Evolutionary conservation across 1,284 basidiomycete species (phyloP).

Genomic region (Vanrija pseudolonga): DNA sequence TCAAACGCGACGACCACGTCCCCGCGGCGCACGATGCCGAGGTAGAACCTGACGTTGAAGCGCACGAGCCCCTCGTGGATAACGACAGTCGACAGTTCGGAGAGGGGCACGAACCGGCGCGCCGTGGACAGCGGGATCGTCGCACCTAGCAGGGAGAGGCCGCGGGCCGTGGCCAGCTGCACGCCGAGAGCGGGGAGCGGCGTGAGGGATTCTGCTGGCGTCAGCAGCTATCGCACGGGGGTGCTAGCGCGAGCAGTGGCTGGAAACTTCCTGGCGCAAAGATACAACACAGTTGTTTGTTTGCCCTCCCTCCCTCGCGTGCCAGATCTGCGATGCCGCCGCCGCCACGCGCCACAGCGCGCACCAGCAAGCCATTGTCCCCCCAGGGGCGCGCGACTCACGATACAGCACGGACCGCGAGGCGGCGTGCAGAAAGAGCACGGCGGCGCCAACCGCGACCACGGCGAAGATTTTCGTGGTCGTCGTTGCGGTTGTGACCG

Average conservation of each 20-base stretch:
- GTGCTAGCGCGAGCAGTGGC: no score
- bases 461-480: no score
- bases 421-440: background rate
- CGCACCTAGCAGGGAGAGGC: conserved; percentile 16
- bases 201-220: conserved; percentile 34
- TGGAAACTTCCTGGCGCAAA: no score
- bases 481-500: no score
- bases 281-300: no score
- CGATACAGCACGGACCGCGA: conserved; percentile 10
- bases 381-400: background rate
- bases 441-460: background rate
- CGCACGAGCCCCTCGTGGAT: conserved; percentile 39
- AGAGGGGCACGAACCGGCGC: conserved; percentile 29
- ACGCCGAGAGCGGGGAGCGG: conserved; percentile 58
- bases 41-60: conserved; percentile 37
- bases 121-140: conserved; percentile 12
- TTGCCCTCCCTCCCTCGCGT: no score
- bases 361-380: background rate
- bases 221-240: conserved; percentile 5
- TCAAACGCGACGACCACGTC: conserved; percentile 28
- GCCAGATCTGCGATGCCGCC: no score
- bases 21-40: conserved; percentile 26
- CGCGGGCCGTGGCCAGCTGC: conserved; percentile 56
- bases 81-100: conserved; percentile 30
- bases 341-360: background rate